Evolutionary conservation across 192 early-diverging fungal genomes (phyloP).

Genomic region (Umbelopsis isabellina): DNA sequence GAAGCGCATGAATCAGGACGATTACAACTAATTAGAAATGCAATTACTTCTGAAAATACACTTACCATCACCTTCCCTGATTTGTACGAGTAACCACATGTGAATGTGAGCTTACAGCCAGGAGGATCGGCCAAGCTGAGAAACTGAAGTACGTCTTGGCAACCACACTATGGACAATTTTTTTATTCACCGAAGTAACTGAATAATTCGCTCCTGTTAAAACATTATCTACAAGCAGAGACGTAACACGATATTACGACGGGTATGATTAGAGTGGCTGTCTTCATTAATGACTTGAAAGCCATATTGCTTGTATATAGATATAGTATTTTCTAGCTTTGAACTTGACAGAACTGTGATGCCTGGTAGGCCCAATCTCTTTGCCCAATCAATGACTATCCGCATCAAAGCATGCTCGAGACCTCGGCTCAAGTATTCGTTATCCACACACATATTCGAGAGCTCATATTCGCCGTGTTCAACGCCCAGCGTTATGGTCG

Average conservation of each 20-base stretch:
- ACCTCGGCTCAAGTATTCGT: background rate
- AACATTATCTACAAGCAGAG: background rate
- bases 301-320: background rate
- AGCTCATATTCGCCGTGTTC: background rate
- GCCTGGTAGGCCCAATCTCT: background rate
- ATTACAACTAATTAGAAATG: too few species aligned
- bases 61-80: conserved; percentile 7
- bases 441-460: background rate
- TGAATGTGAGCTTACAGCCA: background rate
- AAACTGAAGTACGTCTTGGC: background rate
- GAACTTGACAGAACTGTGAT: background rate
- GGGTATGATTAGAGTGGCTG: background rate
- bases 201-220: background rate
- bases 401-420: background rate
- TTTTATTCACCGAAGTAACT: background rate
- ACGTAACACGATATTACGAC: background rate
- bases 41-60: background rate
- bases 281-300: background rate
- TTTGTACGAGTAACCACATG: conserved; percentile 3
- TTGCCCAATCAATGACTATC: background rate
- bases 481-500: conserved; percentile 1
- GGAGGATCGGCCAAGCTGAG: background rate
- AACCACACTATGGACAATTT: background rate
- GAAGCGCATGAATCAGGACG: too few species aligned
- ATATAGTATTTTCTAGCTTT: background rate